These are phyloP conservation scores for Waltergamsia citrina DNA, from an alignment of 2,329 filamentous ascomycete genomes.

Conservation along the genomic window DNA sequence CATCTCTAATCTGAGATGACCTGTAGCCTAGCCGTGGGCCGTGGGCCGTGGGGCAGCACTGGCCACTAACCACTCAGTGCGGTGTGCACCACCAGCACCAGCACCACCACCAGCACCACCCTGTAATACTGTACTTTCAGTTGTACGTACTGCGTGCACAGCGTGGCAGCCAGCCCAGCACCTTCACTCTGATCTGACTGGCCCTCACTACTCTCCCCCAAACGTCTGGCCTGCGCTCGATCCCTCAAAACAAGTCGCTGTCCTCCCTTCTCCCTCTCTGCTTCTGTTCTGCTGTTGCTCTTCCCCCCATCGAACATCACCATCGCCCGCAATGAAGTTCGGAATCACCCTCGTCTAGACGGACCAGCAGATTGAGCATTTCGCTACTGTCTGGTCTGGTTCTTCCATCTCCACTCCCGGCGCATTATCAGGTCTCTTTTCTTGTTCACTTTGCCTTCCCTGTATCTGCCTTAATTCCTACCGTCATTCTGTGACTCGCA, in stretches of 20 bases:
- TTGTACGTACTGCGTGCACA: no score
- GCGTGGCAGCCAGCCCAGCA: no score
- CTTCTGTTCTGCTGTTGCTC: slow-evolving; percentile 25
- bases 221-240: neutral
- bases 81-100: no score
- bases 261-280: slow-evolving; percentile 9
- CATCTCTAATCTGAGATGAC: neutral
- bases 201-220: neutral
- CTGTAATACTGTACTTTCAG: no score
- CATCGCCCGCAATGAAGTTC: slow-evolving; percentile 43
- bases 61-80: no score
- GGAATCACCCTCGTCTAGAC: slow-evolving; percentile 29
- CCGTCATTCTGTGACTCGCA: slow-evolving; percentile 16
- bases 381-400: slow-evolving; percentile 44
- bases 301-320: slow-evolving; percentile 35
- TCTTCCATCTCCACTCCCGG: slow-evolving; percentile 8
- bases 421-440: neutral
- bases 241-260: slow-evolving; percentile 6
- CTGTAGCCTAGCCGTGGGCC: no score
- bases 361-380: slow-evolving; percentile 10
- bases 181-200: no score
- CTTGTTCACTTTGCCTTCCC: neutral
- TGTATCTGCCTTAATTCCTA: slow-evolving; percentile 4
- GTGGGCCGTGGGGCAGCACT: no score
- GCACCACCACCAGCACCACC: no score